Evolutionary conservation across 179 eudicot species (phyloP), one percentile per base, ranked within the genome.

Genomic region (Actinidia polygama): DNA sequence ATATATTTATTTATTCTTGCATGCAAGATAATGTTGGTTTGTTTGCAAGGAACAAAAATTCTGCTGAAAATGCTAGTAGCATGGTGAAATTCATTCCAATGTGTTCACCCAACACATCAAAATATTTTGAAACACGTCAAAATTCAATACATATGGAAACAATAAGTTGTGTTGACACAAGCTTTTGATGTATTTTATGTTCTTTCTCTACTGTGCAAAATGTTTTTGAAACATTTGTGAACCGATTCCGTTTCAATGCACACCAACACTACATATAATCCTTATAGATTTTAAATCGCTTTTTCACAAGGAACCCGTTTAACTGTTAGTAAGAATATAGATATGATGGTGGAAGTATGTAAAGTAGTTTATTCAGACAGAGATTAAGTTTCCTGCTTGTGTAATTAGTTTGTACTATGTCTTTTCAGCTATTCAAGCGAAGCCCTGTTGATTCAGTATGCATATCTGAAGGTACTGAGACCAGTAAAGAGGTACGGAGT

Each of bases 361-460:
- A 40, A 54, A 26, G 54, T 18, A 61, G 40, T 24, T 44, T 30
- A 54, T 55, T 63, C 5, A 61, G 6, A 44, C 40, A 5, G 57
- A 40, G n/a, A 10, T 61, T 73, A 19, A 26, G 24, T 18, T 10
- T 55, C 58, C 36, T 63, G 8, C 76, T 72, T 68, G 21, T 76
- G 55, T 40, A 83, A 36, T 77, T 23, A 47, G 18, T 62, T 23
- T 30, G 47, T 44, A 44, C 46, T 61, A 62, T 75, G 23, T 71
- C 46, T 72, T 78, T 83, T 36, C 90, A 96, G 98, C 78, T 96
- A 81, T 91, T 93, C 80, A 93, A 89, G 87, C 80, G 94, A 49
- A 88, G 94, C 77, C 79, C 91, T 58, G 73, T 85, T 49, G 89
- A 85, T 79, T 90, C 93, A 47, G 72, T 91, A 30, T 96, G 96